Percentiles rank a stretch among this genome's conserved stretches.
These are phyloP conservation scores for Poa pratensis DNA, from an alignment of 176 grass and related monocot genomes.

Conservation along the genomic window DNA sequence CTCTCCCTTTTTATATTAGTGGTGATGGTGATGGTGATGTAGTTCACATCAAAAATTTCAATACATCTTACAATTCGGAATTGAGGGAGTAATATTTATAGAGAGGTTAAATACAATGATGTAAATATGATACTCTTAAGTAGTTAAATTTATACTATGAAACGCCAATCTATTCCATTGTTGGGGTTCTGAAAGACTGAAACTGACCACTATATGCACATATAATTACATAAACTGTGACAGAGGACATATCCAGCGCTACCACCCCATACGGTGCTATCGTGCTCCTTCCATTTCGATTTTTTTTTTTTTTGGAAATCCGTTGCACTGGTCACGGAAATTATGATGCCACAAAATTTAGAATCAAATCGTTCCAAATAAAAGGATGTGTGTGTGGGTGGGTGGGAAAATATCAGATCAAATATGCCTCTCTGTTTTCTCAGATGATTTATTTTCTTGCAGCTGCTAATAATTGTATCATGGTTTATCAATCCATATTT, in stretches of 20 bases:
- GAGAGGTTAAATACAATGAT: not conserved
- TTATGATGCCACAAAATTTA: not conserved
- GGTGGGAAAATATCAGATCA: not conserved
- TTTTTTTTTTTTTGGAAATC: not conserved
- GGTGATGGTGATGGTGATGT: too few species aligned
- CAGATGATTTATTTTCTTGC: not conserved
- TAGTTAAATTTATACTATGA: not conserved
- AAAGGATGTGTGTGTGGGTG: not conserved
- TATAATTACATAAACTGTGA: not conserved
- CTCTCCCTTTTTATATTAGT: too few species aligned
- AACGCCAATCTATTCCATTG: not conserved
- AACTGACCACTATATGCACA: constrained; percentile 5
- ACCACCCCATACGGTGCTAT: not conserved
- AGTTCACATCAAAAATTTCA: too few species aligned
- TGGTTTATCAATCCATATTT: not conserved
- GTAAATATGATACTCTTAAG: constrained; percentile 6
- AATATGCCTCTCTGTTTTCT: not conserved
- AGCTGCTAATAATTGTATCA: not conserved
- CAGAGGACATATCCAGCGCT: not conserved
- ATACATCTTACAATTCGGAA: too few species aligned
- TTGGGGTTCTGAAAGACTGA: not conserved
- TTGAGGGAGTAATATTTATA: constrained; percentile 12
- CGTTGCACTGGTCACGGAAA: not conserved
- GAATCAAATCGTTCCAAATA: not conserved
- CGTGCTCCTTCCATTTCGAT: too few species aligned